Evolutionary conservation across 192 early-diverging fungal genomes (phyloP), one percentile per base, ranked within the genome.

Genomic region (Geranomyces variabilis): DNA sequence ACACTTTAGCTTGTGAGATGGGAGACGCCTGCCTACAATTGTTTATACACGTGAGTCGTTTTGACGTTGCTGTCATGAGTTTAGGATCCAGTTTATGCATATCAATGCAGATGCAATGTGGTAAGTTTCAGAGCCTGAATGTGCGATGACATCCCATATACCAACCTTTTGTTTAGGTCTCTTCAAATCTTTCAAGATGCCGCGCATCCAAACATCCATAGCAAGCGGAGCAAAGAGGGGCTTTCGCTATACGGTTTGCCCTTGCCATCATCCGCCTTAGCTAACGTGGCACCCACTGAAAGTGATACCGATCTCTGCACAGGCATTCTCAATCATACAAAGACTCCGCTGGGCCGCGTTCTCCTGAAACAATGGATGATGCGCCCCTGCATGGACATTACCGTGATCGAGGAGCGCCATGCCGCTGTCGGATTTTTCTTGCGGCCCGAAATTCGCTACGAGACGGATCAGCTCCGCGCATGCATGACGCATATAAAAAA

Each of bases 131-230:
- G 1, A 33, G 5, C 17, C 15, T 29, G 14, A 56, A 46, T 0
- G 51, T 26, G 36, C 19, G 4, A n/a, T n/a, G n/a, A n/a, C n/a
- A n/a, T n/a, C n/a, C n/a, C n/a, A n/a, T n/a, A n/a, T n/a, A n/a
- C n/a, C n/a, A n/a, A n/a, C n/a, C n/a, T 53, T 24, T 55, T n/a
- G 5, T 31, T 41, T 57, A 93, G 91, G n/a, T 93, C 93, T 13
- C 75, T 96, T 5, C 86, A 90, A 55, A 85, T 96, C 15, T 93
- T 96, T 68, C 82, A 89, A 45, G 75, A 86, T 26, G 89, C 91
- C 60, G 74, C 84, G 0, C 94, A 96, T 63, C 93, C 94, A n/a
- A 93, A 88, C 63, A 91, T 92, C 83, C 90, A 92, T 71, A 84
- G 75, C 66, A 83, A 80, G 47, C 79, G 79, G 4, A 86, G 74